Percentiles rank a stretch among this genome's conserved stretches.
phyloP scores from a whole-genome alignment of 306 rosid species.

The Bauhinia variegata region DNA sequence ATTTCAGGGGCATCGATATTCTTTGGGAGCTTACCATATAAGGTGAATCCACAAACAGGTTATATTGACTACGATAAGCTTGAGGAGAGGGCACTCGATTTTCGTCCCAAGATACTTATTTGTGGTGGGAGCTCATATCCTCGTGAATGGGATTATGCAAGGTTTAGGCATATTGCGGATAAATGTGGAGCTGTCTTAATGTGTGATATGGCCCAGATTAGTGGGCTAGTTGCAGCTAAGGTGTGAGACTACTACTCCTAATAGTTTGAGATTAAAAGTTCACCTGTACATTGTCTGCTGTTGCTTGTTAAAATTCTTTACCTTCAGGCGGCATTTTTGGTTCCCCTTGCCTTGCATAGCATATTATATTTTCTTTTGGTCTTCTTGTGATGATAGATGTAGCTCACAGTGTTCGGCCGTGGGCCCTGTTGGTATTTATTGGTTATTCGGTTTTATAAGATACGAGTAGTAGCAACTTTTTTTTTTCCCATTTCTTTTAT shows the following conservation, averaged over 20 bases:
- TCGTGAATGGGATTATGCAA: slow-evolving; percentile 88
- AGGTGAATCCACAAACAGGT: slow-evolving; percentile 82
- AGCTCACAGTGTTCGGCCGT: no score
- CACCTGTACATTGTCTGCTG: not conserved
- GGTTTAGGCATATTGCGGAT: slow-evolving; percentile 88
- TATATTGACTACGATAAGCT: slow-evolving; percentile 86
- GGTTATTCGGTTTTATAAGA: not conserved
- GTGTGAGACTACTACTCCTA: slow-evolving; percentile 47
- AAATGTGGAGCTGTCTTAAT: slow-evolving; percentile 84
- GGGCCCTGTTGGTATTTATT: not conserved
- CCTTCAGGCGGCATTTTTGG: no score
- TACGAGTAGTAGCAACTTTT: not conserved
- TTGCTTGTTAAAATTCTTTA: slow-evolving; percentile 9
- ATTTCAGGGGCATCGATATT: slow-evolving; percentile 87
- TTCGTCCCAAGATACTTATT: slow-evolving; percentile 94
- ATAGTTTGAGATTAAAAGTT: not conserved
- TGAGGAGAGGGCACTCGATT: slow-evolving; percentile 92
- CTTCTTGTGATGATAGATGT: not conserved
- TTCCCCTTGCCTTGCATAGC: no score
- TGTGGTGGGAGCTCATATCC: slow-evolving; percentile 97
- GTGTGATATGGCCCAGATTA: slow-evolving; percentile 97
- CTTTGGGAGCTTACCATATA: slow-evolving; percentile 87
- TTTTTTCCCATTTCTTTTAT: not conserved
- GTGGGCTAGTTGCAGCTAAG: slow-evolving; percentile 90
- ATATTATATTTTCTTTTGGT: no score